Evolutionary conservation across 768 basidiomycete genomes (phyloP).

Genomic region (Suillus placidus): DNA sequence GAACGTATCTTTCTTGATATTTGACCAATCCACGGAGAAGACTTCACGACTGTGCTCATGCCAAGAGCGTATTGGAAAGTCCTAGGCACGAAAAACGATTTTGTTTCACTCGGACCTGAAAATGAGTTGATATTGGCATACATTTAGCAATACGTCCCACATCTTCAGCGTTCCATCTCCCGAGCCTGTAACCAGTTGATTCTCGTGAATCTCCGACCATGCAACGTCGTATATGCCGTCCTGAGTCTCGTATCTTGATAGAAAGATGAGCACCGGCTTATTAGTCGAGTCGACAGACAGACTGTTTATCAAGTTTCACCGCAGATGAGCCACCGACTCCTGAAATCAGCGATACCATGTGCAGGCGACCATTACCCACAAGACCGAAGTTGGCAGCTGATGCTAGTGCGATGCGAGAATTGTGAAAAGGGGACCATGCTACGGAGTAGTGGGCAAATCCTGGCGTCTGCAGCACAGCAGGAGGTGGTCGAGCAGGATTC

Average conservation of each 20-base stretch:
- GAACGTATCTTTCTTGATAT: conserved; percentile 86
- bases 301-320: conserved; percentile 70
- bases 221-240: conserved; percentile 90
- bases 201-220: conserved; percentile 95
- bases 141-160: conserved; percentile 89
- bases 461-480: conserved; percentile 66
- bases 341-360: conserved; percentile 57
- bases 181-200: conserved; percentile 86
- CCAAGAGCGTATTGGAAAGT: conserved; percentile 89
- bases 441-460: conserved; percentile 83
- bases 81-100: conserved; percentile 47
- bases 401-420: conserved; percentile 71
- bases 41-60: conserved; percentile 94
- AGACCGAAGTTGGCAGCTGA: conserved; percentile 93
- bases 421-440: conserved; percentile 88
- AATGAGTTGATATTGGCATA: conserved; percentile 35
- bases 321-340: conserved; percentile 46
- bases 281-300: conserved; percentile 35
- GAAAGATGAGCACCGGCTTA: conserved; percentile 13
- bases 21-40: conserved; percentile 95
- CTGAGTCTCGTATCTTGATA: conserved; percentile 79
- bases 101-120: conserved; percentile 20
- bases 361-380: conserved; percentile 92
- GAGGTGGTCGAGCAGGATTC: conserved; percentile 40
- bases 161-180: conserved; percentile 90